Base-by-base conservation (phyloP, 1,139 yeast genomes). In the Pichia sp. region DNA sequence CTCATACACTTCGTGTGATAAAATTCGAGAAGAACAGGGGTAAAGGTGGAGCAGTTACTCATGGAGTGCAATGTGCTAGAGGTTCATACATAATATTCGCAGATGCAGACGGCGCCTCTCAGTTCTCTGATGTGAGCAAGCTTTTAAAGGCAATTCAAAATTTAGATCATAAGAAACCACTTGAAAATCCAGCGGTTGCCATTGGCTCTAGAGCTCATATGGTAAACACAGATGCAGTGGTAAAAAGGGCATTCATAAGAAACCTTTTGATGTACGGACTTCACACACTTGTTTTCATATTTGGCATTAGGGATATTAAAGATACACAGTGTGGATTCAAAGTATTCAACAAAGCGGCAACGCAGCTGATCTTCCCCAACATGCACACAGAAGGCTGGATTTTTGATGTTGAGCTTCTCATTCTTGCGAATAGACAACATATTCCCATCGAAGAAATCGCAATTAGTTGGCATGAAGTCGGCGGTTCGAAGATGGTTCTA, bases 321-420 rank as follows among this genome's bases (percentile, higher is more conserved):
- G 99, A 93, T 70, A 93, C 99, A 5, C 99, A 93, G 72, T 93
- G 99, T 75, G 99, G 99, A 6, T 93, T 95, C 75, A 93, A 93
- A 70, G 75, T 93, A 72, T 93, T 92, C 70, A 88, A 93, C 61
- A 78, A 82, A 58, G 74, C 76, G 11, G 86, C 97, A 0, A 79
- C 85, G 16, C 67, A 67, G 16, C 65, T 66, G 54, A 87, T 93
- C 45, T 90, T 90, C 71, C 97, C 98, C 4, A 85, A 80, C 62
- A 82, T 95, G 88, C 98, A 93, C 69, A 92, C 96, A 13, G 99
- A 93, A 71, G 83, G 99, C 55, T 93, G 99, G 99, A 93, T 95
- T 45, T 93, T 93, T 70, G 99, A 93, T 67, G 98, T 93, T 46
- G 99, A 93, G 71, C 82, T 93, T 19, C 76, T 93, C 60, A 80